Evolutionary conservation across 1,284 basidiomycete genomes (phyloP).

Genomic region (Golubevia pallescens): DNA sequence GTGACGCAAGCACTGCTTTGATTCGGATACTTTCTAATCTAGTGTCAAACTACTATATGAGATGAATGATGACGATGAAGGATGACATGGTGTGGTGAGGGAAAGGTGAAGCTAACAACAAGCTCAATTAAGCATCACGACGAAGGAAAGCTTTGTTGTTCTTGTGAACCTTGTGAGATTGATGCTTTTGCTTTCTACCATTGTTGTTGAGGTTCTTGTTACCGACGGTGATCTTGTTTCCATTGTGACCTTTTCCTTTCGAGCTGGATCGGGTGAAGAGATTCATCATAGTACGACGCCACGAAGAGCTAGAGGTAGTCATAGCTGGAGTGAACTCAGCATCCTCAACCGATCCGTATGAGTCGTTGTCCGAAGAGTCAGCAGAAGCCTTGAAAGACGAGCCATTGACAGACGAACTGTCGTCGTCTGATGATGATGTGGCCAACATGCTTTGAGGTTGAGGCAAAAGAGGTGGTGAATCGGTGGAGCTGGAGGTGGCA

Average conservation of each 20-base stretch:
- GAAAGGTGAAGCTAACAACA: neutral
- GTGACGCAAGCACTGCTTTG: no score
- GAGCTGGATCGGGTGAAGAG: neutral
- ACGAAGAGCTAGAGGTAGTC: neutral
- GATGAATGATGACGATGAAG: neutral
- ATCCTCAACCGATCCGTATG: neutral
- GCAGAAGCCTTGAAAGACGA: neutral
- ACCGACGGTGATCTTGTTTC: neutral
- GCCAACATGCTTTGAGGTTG: neutral
- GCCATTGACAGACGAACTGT: neutral
- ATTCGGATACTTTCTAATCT: no score
- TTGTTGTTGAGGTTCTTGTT: neutral
- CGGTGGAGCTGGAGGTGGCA: neutral
- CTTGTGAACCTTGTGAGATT: neutral
- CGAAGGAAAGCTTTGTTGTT: neutral
- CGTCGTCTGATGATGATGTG: neutral
- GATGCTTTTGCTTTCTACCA: neutral
- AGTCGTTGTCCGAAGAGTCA: neutral
- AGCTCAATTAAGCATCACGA: neutral
- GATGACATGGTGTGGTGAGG: neutral
- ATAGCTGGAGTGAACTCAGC: neutral
- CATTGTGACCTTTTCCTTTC: neutral
- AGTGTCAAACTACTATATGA: no score
- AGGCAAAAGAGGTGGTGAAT: neutral
- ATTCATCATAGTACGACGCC: neutral